A percentile compares a stretch with the other conserved stretches of the same genome.
Conservation (phyloP, 306 rosid genomes). For the Biancaea sappan region DNA sequence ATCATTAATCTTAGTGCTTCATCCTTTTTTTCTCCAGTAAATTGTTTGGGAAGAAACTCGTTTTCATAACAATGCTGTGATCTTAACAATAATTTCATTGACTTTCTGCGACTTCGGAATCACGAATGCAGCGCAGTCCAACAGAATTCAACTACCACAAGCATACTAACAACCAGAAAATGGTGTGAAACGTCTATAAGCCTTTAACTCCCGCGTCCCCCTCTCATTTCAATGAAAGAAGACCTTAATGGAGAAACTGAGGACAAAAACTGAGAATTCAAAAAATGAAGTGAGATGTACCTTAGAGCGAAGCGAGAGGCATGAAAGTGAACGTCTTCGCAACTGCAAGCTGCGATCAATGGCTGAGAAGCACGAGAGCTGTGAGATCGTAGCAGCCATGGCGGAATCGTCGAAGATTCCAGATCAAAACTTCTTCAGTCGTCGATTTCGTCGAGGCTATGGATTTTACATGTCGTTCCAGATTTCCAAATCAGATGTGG, state of each 20-base stretch:
- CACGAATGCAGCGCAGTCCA: neutral
- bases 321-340: constrained; percentile 36
- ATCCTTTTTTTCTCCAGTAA: neutral
- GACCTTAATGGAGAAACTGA: neutral
- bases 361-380: constrained; percentile 58
- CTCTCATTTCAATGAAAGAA: neutral
- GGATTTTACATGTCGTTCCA: neutral
- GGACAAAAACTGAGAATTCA: neutral
- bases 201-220: too few species aligned
- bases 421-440: neutral
- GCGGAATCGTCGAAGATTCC: neutral
- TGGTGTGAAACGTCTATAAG: neutral
- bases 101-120: neutral
- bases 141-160: neutral
- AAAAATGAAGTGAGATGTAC: constrained; percentile 21
- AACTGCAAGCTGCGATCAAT: constrained; percentile 46
- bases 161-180: neutral
- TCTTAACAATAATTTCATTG: neutral
- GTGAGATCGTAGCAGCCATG: constrained; percentile 57
- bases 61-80: neutral
- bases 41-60: neutral
- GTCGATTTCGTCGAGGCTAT: neutral
- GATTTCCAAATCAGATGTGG: neutral
- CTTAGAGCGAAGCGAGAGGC: constrained; percentile 50
- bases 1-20: neutral